Evolutionary conservation across 306 rosid species (phyloP).

Genomic region (Ormosia emarginata): DNA sequence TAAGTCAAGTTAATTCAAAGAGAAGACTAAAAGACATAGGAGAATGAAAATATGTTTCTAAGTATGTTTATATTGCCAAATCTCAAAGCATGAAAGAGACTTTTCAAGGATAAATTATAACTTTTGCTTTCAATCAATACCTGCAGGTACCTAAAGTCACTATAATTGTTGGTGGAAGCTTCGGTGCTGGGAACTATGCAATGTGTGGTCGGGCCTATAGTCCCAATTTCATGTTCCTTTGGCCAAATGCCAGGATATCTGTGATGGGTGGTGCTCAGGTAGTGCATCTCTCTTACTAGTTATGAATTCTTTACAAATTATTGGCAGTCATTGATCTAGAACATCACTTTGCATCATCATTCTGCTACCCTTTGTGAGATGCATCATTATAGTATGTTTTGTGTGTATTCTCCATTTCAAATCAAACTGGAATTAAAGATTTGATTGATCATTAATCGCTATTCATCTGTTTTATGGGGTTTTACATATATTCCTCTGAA

Average conservation of each 20-base stretch:
- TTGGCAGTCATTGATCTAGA: background rate
- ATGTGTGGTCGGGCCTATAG: constrained; percentile 99
- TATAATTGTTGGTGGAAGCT: constrained; percentile 91
- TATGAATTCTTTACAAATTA: constrained; percentile 2
- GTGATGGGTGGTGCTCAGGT: constrained; percentile 99
- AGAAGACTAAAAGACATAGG: background rate
- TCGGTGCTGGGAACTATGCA: constrained; percentile 97
- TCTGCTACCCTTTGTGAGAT: background rate
- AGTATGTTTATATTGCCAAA: background rate
- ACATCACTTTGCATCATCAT: background rate
- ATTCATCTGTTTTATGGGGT: constrained; percentile 1
- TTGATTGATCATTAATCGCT: background rate
- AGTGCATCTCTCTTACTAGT: constrained; percentile 20
- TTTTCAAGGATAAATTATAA: background rate
- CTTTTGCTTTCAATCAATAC: constrained; percentile 18
- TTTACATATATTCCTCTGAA: constrained; percentile 16
- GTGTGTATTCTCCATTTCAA: background rate
- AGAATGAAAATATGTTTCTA: background rate
- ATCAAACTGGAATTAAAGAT: background rate
- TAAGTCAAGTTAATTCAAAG: background rate
- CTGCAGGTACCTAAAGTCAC: constrained; percentile 91
- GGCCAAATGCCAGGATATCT: constrained; percentile 96
- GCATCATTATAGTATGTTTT: constrained; percentile 5
- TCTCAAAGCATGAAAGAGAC: background rate
- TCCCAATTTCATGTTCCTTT: constrained; percentile 90